Conservation (phyloP, 2,329 filamentous ascomycete genomes). For the Neofusicoccum cordaticola region DNA sequence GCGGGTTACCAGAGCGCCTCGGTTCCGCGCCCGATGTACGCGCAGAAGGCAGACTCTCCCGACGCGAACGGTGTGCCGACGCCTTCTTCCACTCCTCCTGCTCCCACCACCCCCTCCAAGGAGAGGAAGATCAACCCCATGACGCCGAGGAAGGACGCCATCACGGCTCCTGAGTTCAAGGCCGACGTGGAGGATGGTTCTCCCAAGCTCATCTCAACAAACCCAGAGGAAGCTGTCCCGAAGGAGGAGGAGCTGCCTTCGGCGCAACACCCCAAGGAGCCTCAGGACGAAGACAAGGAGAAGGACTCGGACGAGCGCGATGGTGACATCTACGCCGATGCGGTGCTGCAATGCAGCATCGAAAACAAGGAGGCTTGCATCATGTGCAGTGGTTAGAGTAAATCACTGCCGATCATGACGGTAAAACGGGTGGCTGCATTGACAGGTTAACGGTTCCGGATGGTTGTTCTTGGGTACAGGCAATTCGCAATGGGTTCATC, state of each 20-base stretch:
- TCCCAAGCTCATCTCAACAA: slow-evolving; percentile 72
- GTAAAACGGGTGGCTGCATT: slow-evolving; percentile 1
- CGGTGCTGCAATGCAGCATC: slow-evolving; percentile 90
- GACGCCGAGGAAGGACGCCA: slow-evolving; percentile 54
- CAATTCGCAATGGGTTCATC: not conserved
- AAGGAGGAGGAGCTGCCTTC: slow-evolving; percentile 65
- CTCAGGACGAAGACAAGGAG: slow-evolving; percentile 71
- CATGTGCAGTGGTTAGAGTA: slow-evolving; percentile 64
- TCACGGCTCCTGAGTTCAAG: slow-evolving; percentile 67
- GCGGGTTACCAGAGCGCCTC: slow-evolving; percentile 52
- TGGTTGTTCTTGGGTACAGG: not conserved
- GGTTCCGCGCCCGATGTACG: slow-evolving; percentile 66
- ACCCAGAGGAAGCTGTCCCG: slow-evolving; percentile 57
- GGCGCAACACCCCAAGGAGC: slow-evolving; percentile 38
- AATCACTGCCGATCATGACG: not conserved
- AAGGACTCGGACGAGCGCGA: slow-evolving; percentile 72
- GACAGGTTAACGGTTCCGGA: not conserved
- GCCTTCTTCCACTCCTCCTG: slow-evolving; percentile 65
- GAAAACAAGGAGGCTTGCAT: slow-evolving; percentile 92
- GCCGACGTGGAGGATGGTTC: slow-evolving; percentile 74
- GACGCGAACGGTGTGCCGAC: slow-evolving; percentile 65
- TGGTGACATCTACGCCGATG: slow-evolving; percentile 91
- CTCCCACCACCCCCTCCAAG: slow-evolving; percentile 37
- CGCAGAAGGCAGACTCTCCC: slow-evolving; percentile 48
- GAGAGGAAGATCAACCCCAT: slow-evolving; percentile 34